phyloP scores from a whole-genome alignment of 495 filamentous ascomycete genomes.

The Penicillium steckii region DNA sequence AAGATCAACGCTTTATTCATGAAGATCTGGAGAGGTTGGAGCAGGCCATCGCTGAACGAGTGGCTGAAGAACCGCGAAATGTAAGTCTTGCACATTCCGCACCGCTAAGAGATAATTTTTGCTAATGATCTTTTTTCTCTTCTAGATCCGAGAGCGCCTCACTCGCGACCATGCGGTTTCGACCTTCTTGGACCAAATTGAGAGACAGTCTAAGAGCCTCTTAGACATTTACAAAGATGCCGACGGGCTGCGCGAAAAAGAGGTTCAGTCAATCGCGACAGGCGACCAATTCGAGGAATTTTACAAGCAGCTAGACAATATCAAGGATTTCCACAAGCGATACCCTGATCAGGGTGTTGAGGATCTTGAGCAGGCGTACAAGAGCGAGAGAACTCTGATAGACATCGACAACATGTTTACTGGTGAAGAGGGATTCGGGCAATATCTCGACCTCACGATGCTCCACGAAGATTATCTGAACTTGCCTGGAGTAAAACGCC shows the following conservation, averaged over 20 bases:
- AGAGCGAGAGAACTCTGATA: slow-evolving; percentile 56
- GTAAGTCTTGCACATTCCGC: slow-evolving; percentile 49
- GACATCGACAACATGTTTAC: slow-evolving; percentile 91
- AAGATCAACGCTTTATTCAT: slow-evolving; percentile 89
- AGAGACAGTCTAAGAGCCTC: slow-evolving; percentile 77
- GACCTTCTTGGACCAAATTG: slow-evolving; percentile 81
- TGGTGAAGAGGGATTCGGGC: slow-evolving; percentile 88
- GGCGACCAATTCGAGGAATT: slow-evolving; percentile 93
- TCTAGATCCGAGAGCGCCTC: slow-evolving; percentile 78
- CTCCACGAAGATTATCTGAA: slow-evolving; percentile 89
- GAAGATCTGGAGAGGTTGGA: slow-evolving; percentile 95
- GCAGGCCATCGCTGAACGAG: slow-evolving; percentile 86
- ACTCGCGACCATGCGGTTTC: slow-evolving; percentile 87
- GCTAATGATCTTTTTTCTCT: slow-evolving; percentile 28
- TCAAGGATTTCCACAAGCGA: slow-evolving; percentile 82
- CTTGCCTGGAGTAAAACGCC: slow-evolving; percentile 74
- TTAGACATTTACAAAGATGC: slow-evolving; percentile 83
- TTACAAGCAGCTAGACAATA: slow-evolving; percentile 75
- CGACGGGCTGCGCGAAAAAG: slow-evolving; percentile 65
- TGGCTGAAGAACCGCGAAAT: slow-evolving; percentile 82
- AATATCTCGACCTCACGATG: slow-evolving; percentile 82
- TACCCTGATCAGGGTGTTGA: slow-evolving; percentile 95
- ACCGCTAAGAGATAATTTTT: neutral
- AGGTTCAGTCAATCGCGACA: slow-evolving; percentile 79
- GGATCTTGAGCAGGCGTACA: slow-evolving; percentile 90